A percentile compares a stretch with the other conserved stretches of the same genome.
These are phyloP conservation scores for Candida pini DNA, from an alignment of 805 yeast genomes.

Conservation along the genomic window DNA sequence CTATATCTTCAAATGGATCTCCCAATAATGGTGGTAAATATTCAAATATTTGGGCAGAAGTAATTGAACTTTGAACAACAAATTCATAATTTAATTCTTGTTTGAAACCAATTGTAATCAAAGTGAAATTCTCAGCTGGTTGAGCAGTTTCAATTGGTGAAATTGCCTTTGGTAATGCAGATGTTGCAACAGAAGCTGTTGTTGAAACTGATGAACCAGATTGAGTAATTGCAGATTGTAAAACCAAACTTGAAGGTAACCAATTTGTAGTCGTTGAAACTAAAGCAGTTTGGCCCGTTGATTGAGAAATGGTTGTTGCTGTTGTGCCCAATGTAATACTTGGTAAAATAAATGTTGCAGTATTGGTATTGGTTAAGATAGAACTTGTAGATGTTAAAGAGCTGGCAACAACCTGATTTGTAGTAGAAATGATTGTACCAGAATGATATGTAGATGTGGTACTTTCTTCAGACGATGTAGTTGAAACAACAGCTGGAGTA, in stretches of 20 bases:
- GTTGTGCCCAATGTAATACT: too few relatives aligned
- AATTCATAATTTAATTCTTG: constrained; percentile 77
- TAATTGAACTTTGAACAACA: constrained; percentile 63
- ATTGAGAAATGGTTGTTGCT: constrained; percentile 1
- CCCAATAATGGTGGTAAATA: constrained; percentile 73
- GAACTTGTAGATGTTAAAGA: too few relatives aligned
- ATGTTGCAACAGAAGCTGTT: constrained; percentile 31
- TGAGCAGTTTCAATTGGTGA: constrained; percentile 48
- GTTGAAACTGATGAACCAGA: constrained; percentile 20
- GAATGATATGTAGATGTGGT: constrained; percentile 10
- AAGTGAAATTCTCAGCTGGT: constrained; percentile 42
- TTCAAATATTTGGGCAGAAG: constrained; percentile 81
- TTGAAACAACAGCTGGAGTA: neutral
- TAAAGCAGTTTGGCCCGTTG: neutral
- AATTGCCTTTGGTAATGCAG: constrained; percentile 71
- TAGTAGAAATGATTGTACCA: too few relatives aligned
- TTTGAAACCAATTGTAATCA: constrained; percentile 75
- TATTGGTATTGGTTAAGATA: constrained; percentile 1
- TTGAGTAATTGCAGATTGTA: constrained; percentile 27
- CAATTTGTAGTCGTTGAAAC: constrained; percentile 25
- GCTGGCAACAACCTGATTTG: too few relatives aligned
- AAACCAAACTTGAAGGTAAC: constrained; percentile 40
- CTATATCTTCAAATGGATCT: constrained; percentile 44
- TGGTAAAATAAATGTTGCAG: neutral
- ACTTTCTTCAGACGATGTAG: neutral